These are phyloP conservation scores for Stephanodiscus triporus DNA, from an alignment of 108 stramenopile genomes.

Conservation along the genomic window DNA sequence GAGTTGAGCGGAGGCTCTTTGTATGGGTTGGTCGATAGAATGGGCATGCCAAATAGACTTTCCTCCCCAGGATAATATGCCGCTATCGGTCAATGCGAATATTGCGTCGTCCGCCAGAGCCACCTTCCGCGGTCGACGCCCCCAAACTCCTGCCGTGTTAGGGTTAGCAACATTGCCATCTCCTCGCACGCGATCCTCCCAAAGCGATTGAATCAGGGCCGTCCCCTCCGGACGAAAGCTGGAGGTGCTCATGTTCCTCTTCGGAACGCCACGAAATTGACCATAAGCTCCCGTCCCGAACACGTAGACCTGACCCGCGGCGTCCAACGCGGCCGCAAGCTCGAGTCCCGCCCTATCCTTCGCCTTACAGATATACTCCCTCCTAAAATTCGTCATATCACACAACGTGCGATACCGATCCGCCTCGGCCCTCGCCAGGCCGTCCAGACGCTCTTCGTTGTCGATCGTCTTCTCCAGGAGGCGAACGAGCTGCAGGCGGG, in stretches of 20 bases:
- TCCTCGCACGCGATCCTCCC: constrained; percentile 39
- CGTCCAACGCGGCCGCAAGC: constrained; percentile 57
- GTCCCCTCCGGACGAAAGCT: constrained; percentile 38
- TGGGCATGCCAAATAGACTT: neutral
- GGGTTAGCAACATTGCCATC: constrained; percentile 12
- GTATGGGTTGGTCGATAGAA: constrained; percentile 52
- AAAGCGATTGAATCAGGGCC: constrained; percentile 49
- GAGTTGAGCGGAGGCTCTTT: constrained; percentile 49
- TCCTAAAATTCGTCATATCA: constrained; percentile 35
- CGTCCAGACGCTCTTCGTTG: constrained; percentile 63
- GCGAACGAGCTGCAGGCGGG: constrained; percentile 33
- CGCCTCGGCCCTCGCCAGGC: constrained; percentile 61
- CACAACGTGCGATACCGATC: constrained; percentile 57
- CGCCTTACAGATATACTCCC: constrained; percentile 39
- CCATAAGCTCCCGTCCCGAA: constrained; percentile 61
- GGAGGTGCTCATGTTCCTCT: constrained; percentile 29
- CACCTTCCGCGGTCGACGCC: constrained; percentile 52
- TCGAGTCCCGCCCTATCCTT: constrained; percentile 50
- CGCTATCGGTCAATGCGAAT: constrained; percentile 65
- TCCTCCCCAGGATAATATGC: constrained; percentile 66
- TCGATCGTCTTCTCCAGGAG: constrained; percentile 56
- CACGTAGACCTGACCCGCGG: constrained; percentile 71
- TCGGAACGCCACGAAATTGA: constrained; percentile 49
- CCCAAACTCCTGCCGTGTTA: constrained; percentile 68
- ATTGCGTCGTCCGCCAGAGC: constrained; percentile 53